Evolutionary conservation across 345 rosid species (phyloP), one percentile per base, ranked within the genome.

Genomic region (Fremontodendron californicum): DNA sequence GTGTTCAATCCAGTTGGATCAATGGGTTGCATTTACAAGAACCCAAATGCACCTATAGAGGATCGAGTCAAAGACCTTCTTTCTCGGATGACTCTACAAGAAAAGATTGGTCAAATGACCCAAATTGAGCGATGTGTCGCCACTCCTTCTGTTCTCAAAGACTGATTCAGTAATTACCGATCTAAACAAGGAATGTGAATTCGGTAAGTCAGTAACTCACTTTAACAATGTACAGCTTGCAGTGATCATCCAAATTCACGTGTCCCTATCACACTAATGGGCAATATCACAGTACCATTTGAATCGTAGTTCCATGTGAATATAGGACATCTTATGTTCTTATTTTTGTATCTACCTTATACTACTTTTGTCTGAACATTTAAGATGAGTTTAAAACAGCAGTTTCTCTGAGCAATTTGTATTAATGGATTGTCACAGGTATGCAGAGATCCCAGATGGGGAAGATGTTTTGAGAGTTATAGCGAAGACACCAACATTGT

Each of bases 31-130:
- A 61, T 86, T 71, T 93, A 90, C 94, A 93, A 81, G 79, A 81
- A 91, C 64, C 84, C 88, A 23, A 39, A 80, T 57, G 92, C 87
- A 60, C 86, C 89, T 5, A 80, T 88, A 4, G 96, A 95, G 80
- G 89, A 82, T 84, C 94, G 98, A 51, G 78, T 93, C 62, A 73
- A 84, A 35, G 97, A 95, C 86, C 92, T 93, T 83, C 89, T 93
- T 71, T 88, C 94, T 49, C 88, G 92, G 69, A 93, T 95, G 98
- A 95, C 87, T 51, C 58, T 92, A 58, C 68, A 72, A 71, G 98
- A 93, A 80, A 95, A 93, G 76, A 76, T 95, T 62, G 94, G 94
- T 9, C 99, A 93, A 82, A 92, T 95, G 97, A 88, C 94, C 58
- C 96, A 93, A 73, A 89, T 91, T 62, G 96, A 95, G 77, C 94